Evolutionary conservation across 2,329 filamentous ascomycete species (phyloP).

Genomic region (Biscogniauxia mediterranea): DNA sequence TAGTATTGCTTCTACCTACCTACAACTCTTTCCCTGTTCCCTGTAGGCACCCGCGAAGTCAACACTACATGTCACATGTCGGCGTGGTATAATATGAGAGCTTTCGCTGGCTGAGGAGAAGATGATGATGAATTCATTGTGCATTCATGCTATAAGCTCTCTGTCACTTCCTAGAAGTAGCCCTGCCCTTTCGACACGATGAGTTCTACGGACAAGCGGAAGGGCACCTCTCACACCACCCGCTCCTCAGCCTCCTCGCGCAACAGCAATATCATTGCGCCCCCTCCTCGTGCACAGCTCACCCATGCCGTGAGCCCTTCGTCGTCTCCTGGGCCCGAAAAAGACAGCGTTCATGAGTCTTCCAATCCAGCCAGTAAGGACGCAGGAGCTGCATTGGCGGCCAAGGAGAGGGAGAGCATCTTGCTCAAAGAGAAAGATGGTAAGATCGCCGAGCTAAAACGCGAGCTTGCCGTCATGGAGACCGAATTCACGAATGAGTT

Average conservation of each 20-base stretch:
- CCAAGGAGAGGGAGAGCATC: slow-evolving; percentile 28
- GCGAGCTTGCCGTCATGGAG: slow-evolving; percentile 52
- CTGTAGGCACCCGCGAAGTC: neutral
- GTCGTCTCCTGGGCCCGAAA: slow-evolving; percentile 34
- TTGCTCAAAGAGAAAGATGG: slow-evolving; percentile 48
- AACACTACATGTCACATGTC: neutral
- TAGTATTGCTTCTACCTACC: neutral
- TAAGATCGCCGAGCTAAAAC: slow-evolving; percentile 51
- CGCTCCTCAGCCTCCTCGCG: slow-evolving; percentile 32
- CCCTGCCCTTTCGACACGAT: slow-evolving; percentile 30
- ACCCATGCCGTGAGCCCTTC: slow-evolving; percentile 30
- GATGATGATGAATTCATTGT: slow-evolving; percentile 15
- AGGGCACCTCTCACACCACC: slow-evolving; percentile 33
- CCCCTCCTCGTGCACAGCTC: slow-evolving; percentile 42
- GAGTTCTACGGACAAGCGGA: slow-evolving; percentile 46
- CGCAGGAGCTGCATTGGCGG: slow-evolving; percentile 19
- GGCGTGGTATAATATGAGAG: neutral
- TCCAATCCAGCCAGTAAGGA: slow-evolving; percentile 22
- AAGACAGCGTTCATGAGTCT: slow-evolving; percentile 21
- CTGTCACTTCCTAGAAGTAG: slow-evolving; percentile 9
- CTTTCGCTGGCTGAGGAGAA: neutral
- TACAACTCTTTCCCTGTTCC: neutral
- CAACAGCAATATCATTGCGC: slow-evolving; percentile 36
- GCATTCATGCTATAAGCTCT: slow-evolving; percentile 6
- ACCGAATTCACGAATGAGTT: slow-evolving; percentile 53